Conservation (phyloP, 495 filamentous ascomycete genomes). For the Talaromyces ruber region DNA sequence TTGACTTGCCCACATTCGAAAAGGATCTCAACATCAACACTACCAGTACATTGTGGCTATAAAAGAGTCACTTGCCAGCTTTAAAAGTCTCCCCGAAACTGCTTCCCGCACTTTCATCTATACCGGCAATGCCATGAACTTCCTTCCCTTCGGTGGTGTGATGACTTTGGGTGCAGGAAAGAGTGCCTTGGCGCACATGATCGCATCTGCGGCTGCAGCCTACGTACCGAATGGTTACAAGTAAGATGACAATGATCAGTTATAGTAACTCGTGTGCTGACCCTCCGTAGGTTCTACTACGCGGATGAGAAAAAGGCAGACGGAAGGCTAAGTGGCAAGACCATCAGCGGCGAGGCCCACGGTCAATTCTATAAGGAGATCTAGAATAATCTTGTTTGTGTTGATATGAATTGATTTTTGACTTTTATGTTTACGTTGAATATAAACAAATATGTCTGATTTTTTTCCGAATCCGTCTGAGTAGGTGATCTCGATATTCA, state of each 20-base stretch:
- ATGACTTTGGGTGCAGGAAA: conserved; percentile 35
- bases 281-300: conserved; percentile 37
- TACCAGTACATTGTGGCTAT: conserved; percentile 33
- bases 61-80: conserved; percentile 30
- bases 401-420: no score
- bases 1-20: conserved; percentile 24
- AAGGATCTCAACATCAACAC: conserved; percentile 35
- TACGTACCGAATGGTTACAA: conserved; percentile 38
- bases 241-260: conserved; percentile 16
- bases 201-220: conserved; percentile 25
- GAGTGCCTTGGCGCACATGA: conserved; percentile 34
- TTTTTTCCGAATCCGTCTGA: no score
- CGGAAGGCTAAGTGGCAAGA: conserved; percentile 16
- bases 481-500: no score
- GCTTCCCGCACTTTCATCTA: conserved; percentile 38
- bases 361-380: conserved; percentile 21
- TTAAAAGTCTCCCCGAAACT: conserved; percentile 23
- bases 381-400: no score
- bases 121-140: conserved; percentile 40
- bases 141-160: conserved; percentile 16
- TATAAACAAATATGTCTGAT: no score
- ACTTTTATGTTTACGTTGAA: no score
- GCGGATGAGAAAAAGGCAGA: conserved; percentile 35
- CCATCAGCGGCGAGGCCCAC: conserved; percentile 31
- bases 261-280: conserved; percentile 5